Conservation (phyloP, 192 early-diverging fungal species). For the Coemansia sp. region DNA sequence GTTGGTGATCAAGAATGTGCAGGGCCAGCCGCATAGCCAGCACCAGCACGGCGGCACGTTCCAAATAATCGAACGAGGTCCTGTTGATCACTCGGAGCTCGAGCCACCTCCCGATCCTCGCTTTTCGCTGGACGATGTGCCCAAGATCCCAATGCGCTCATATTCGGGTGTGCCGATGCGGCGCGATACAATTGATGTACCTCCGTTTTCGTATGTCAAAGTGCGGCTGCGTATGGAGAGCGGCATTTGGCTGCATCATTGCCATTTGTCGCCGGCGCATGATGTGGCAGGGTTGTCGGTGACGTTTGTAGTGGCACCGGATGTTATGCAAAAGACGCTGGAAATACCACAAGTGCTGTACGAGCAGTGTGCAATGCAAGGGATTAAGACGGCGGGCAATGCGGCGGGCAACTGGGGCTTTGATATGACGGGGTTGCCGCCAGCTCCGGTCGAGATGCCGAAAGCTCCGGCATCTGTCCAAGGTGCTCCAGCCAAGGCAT, state of each 20-base stretch:
- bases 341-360: slow-evolving; percentile 41
- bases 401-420: slow-evolving; percentile 69
- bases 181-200: slow-evolving; percentile 72
- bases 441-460: slow-evolving; percentile 4
- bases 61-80: slow-evolving; percentile 66
- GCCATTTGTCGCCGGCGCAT: slow-evolving; percentile 60
- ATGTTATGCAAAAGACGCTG: slow-evolving; percentile 36
- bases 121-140: not conserved
- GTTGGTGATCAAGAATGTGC: slow-evolving; percentile 67
- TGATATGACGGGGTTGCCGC: slow-evolving; percentile 59
- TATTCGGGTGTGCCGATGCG: slow-evolving; percentile 24
- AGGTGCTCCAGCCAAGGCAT: not conserved
- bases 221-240: slow-evolving; percentile 75
- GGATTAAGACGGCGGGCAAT: slow-evolving; percentile 62
- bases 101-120: not conserved
- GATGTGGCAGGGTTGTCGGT: slow-evolving; percentile 68
- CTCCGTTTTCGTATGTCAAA: slow-evolving; percentile 57
- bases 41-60: slow-evolving; percentile 81
- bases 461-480: no score
- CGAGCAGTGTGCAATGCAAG: slow-evolving; percentile 60
- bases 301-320: slow-evolving; percentile 71
- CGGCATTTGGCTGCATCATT: slow-evolving; percentile 81
- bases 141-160: not conserved
- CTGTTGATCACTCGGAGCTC: slow-evolving; percentile 13
- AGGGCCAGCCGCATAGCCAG: slow-evolving; percentile 65